phyloP scores from a whole-genome alignment of 257 asterid species.

The Vinca minor region DNA sequence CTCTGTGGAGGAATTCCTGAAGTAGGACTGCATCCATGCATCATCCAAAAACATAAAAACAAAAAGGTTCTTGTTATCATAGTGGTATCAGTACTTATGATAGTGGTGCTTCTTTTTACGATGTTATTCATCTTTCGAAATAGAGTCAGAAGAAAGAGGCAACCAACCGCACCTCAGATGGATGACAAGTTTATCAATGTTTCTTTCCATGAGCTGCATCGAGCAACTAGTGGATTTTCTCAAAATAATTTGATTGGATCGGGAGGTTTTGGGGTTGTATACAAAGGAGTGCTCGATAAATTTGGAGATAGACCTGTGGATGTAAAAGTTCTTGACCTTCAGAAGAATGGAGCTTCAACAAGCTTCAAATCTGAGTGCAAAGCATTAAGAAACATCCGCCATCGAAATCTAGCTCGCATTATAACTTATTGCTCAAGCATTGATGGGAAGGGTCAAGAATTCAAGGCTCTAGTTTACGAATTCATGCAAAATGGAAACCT shows the following conservation, averaged over 20 bases:
- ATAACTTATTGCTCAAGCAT: conserved; percentile 24
- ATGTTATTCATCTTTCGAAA: neutral
- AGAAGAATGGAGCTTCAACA: conserved; percentile 19
- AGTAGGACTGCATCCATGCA: conserved; percentile 1
- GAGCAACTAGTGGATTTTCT: conserved; percentile 27
- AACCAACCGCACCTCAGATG: neutral
- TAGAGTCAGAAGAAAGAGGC: neutral
- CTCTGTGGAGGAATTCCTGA: conserved; percentile 23
- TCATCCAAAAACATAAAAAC: neutral
- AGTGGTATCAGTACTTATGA: neutral
- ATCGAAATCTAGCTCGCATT: conserved; percentile 23
- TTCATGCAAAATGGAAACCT: conserved; percentile 26
- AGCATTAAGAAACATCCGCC: conserved; percentile 21
- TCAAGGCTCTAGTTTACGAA: conserved; percentile 29
- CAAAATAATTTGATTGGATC: conserved; percentile 22
- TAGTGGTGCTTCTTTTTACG: neutral
- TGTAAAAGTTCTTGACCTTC: conserved; percentile 25
- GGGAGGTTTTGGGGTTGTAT: conserved; percentile 24
- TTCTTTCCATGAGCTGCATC: conserved; percentile 22
- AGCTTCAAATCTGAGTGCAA: conserved; percentile 26
- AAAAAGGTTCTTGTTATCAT: neutral
- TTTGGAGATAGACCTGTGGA: conserved; percentile 14
- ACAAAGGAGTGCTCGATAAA: conserved; percentile 20
- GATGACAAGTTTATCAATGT: conserved; percentile 6
- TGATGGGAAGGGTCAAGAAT: conserved; percentile 22